Percentiles rank a stretch among this genome's conserved stretches.
These are phyloP conservation scores for Suillus clintonianus DNA, from an alignment of 768 basidiomycete genomes.

Conservation along the genomic window DNA sequence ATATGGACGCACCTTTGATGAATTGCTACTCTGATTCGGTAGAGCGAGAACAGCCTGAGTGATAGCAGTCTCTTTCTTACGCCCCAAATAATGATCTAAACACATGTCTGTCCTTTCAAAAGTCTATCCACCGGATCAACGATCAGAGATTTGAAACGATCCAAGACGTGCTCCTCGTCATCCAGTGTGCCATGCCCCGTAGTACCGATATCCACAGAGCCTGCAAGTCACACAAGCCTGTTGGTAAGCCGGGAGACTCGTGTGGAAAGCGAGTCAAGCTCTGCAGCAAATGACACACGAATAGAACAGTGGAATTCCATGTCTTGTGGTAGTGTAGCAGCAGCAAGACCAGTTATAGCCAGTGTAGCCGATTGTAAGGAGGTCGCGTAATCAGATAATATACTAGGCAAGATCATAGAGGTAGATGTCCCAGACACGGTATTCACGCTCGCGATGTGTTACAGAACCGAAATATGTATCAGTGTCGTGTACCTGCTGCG, in stretches of 20 bases:
- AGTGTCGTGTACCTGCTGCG: not conserved
- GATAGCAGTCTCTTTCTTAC: constrained; percentile 66
- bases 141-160: constrained; percentile 74
- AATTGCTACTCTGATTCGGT: constrained; percentile 19
- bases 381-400: constrained; percentile 57
- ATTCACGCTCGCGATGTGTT: not conserved
- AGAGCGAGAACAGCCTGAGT: constrained; percentile 53
- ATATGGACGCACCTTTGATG: constrained; percentile 34
- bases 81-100: constrained; percentile 77
- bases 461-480: not conserved
- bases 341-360: constrained; percentile 62
- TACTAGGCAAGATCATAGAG: constrained; percentile 19
- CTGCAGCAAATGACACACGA: constrained; percentile 65
- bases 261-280: constrained; percentile 69
- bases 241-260: constrained; percentile 69
- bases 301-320: constrained; percentile 90
- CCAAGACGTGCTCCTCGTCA: constrained; percentile 79
- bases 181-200: constrained; percentile 45
- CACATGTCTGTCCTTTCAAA: constrained; percentile 85
- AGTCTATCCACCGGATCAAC: constrained; percentile 86
- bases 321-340: constrained; percentile 65
- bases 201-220: constrained; percentile 40
- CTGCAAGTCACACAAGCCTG: constrained; percentile 55
- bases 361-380: constrained; percentile 62
- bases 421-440: not conserved